Evolutionary conservation across 768 basidiomycete species (phyloP), one percentile per base, ranked within the genome.

Genomic region (Suillus subaureus): DNA sequence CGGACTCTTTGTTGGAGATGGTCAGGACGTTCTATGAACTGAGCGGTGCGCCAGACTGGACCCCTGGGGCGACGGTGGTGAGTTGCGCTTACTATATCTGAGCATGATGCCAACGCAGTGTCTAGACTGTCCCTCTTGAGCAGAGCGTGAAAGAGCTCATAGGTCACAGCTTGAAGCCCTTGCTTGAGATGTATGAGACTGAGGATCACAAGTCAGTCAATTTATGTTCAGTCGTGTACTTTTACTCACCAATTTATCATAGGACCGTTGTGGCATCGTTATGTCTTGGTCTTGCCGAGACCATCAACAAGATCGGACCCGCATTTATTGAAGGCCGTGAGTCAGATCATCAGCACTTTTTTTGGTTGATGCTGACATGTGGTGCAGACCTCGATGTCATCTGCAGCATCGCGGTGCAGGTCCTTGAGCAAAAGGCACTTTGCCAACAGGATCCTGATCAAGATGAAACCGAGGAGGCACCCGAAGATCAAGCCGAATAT

Each of bases 391-490:
- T 92, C 51, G 91, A 97, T 45, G 78, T 82, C 40, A 84, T 99
- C 71, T 94, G 90, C 75, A 87, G 81, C 63, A 92, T 96, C 66
- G 89, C 94, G 55, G 80, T 89, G 63, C 89, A 94, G 72, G 88
- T 99, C 69, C 84, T 99, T 52, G 93, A 96, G 75, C 92, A 95
- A 78, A 97, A 97, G 80, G 93, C 96, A 0, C 85, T 94, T 70
- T 99, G 97, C 80, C 97, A 99, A 77, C 92, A 96, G 76, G 95
- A 97, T 72, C 94, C 96, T 56, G 96, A 97, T 74, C 92, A 93
- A 69, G 95, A 95, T 69, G 93, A 94, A 69, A 85, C 85, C 5
- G 92, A 92, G 31, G 93, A 93, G 70, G 91, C 90, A 31, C 90
- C 89, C 9, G 93, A 94, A 75, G 93, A 94, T 68, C 90, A 92